Conservation (phyloP, 352 stramenopile genomes). For the Globisporangium middletonii region DNA sequence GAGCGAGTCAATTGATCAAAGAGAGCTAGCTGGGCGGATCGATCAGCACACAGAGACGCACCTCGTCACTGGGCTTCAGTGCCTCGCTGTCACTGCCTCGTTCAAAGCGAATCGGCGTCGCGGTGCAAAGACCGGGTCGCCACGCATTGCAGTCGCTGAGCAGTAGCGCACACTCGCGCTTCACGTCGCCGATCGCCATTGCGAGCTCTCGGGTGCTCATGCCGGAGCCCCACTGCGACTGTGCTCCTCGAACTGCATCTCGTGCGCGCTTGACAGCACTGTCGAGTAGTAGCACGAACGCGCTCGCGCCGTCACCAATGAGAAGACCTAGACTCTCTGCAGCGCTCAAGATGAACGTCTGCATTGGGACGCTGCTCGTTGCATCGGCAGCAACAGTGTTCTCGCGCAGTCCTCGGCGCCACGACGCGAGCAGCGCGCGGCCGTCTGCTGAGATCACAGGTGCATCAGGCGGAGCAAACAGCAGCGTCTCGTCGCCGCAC, state of each 20-base stretch:
- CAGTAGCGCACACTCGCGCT: constrained; percentile 21
- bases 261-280: constrained; percentile 15
- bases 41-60: not conserved
- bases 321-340: constrained; percentile 43
- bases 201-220: constrained; percentile 16
- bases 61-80: constrained; percentile 17
- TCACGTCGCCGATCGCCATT: constrained; percentile 31
- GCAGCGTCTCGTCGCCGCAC: constrained; percentile 36
- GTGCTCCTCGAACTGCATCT: constrained; percentile 5
- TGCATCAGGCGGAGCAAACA: constrained; percentile 53
- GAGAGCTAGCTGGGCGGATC: too few species aligned
- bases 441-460: constrained; percentile 52
- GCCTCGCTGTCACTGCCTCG: not conserved
- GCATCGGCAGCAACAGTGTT: not conserved
- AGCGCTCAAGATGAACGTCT: constrained; percentile 39
- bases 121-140: not conserved
- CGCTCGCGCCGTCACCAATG: constrained; percentile 42
- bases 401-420: constrained; percentile 22
- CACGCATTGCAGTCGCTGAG: not conserved
- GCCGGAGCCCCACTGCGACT: not conserved
- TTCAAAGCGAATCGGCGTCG: not conserved
- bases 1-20: too few species aligned
- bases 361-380: constrained; percentile 15
- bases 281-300: constrained; percentile 58
- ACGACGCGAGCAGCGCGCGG: constrained; percentile 40